Percentiles rank a stretch among this genome's conserved stretches.
Evolutionary conservation across 305 asterid species (phyloP).

Genomic region (Salvia sclarea): DNA sequence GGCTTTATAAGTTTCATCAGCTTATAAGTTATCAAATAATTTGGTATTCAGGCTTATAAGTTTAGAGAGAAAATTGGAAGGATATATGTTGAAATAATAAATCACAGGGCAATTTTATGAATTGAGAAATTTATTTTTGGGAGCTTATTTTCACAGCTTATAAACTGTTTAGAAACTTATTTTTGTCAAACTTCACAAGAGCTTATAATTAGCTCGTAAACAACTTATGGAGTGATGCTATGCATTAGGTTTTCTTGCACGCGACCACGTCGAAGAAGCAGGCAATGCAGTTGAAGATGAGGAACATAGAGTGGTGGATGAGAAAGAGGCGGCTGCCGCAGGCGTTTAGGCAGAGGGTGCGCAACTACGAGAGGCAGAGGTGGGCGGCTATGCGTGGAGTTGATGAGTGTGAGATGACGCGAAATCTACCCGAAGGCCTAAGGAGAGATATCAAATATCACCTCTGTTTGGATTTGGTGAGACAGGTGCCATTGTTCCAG

Average conservation of each 20-base stretch:
- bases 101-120: too few relatives aligned
- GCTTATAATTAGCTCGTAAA: too few relatives aligned
- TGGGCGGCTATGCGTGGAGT: constrained; percentile 99
- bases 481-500: constrained; percentile 96
- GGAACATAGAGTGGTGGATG: constrained; percentile 99
- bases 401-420: constrained; percentile 83
- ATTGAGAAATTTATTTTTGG: too few relatives aligned
- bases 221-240: too few relatives aligned
- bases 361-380: constrained; percentile 83
- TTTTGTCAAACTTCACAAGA: too few relatives aligned
- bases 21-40: too few relatives aligned
- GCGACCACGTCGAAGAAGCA: constrained; percentile 98
- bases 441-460: constrained; percentile 91
- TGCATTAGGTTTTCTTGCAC: constrained; percentile 76
- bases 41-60: too few relatives aligned
- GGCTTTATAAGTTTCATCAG: too few relatives aligned
- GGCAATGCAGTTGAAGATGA: constrained; percentile 92
- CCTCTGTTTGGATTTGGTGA: constrained; percentile 85
- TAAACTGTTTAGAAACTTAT: too few relatives aligned
- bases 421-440: constrained; percentile 89
- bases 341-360: constrained; percentile 66
- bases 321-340: constrained; percentile 73
- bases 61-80: too few relatives aligned
- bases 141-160: too few relatives aligned
- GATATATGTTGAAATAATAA: too few relatives aligned